These are phyloP conservation scores for Larix kaempferi DNA, from an alignment of 75 land plant genomes.

Conservation along the genomic window DNA sequence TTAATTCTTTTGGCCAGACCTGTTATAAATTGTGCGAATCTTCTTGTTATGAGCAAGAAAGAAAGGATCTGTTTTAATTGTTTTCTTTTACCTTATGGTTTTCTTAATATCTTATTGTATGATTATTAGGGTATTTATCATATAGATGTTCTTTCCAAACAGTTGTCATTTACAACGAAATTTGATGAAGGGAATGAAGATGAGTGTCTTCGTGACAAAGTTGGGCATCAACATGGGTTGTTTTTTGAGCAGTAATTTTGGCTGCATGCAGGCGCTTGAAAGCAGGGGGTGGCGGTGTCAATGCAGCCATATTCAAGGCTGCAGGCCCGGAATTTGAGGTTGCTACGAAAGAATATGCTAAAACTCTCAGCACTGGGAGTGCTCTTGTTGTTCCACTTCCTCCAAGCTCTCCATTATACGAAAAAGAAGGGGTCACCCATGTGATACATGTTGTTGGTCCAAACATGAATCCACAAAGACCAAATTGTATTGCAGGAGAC, in stretches of 20 bases:
- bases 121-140: no score
- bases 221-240: no score
- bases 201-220: no score
- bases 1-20: no score
- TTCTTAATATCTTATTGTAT: no score
- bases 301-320: conserved; percentile 88
- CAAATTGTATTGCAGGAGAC: conserved; percentile 70
- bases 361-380: conserved; percentile 61
- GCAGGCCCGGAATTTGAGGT: conserved; percentile 66
- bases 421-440: conserved; percentile 82
- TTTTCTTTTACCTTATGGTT: no score
- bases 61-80: no score
- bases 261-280: conserved; percentile 70
- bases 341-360: conserved; percentile 70
- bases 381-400: conserved; percentile 79
- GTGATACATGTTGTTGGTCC: conserved; percentile 97
- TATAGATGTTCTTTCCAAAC: no score
- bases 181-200: no score
- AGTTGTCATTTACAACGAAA: no score
- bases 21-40: no score
- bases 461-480: conserved; percentile 95
- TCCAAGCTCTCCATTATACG: conserved; percentile 53
- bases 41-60: no score
- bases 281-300: conserved; percentile 96
- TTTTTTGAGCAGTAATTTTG: neutral